Conservation (phyloP, 306 rosid genomes). For the Cucumis cinereus region DNA sequence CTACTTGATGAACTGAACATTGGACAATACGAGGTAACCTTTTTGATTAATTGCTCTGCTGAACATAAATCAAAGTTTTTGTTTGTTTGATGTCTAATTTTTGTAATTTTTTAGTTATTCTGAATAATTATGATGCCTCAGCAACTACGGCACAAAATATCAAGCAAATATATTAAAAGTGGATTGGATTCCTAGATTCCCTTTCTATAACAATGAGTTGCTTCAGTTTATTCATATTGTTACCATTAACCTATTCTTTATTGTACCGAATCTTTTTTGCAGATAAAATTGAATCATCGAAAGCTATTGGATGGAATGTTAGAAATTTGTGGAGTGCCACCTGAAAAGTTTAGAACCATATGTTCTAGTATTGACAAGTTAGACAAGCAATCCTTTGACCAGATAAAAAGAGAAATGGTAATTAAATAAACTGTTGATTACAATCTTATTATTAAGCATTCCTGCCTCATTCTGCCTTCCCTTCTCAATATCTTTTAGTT, state of each 20-base stretch:
- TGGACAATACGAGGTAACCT: slow-evolving; percentile 76
- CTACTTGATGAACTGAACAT: slow-evolving; percentile 74
- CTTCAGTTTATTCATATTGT: background rate
- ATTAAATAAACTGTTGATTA: background rate
- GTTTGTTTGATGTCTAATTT: background rate
- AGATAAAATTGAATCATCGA: slow-evolving; percentile 88
- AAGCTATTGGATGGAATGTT: slow-evolving; percentile 87
- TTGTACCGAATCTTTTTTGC: slow-evolving; percentile 18
- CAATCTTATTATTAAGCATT: background rate
- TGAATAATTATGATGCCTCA: too few relatives aligned
- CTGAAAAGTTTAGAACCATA: slow-evolving; percentile 86
- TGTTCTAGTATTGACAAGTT: slow-evolving; percentile 91
- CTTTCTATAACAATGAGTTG: background rate
- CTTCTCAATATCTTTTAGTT: background rate
- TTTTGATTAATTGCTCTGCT: background rate
- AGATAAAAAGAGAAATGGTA: slow-evolving; percentile 86
- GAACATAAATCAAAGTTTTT: background rate
- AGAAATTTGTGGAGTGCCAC: slow-evolving; percentile 85
- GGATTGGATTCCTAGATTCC: background rate
- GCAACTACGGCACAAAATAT: background rate
- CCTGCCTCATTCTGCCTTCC: background rate
- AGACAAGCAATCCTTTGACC: slow-evolving; percentile 80
- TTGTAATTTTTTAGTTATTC: background rate
- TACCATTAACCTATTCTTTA: background rate
- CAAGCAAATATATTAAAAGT: background rate